Evolutionary conservation across 2,329 filamentous ascomycete genomes (phyloP).

Genomic region (Graphilbum ipis-grandicollis): DNA sequence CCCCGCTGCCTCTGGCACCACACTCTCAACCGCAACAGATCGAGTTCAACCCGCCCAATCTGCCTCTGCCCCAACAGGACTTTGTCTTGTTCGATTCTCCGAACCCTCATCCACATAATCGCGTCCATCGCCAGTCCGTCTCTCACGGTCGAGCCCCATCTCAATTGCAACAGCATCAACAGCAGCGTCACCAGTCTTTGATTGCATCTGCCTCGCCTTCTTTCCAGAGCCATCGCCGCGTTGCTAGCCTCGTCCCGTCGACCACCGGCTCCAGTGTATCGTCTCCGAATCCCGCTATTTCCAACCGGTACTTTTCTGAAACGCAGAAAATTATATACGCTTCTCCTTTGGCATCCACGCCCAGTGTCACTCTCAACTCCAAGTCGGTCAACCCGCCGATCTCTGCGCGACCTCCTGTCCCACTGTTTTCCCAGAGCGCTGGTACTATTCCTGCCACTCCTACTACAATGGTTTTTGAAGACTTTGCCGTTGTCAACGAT

Average conservation of each 20-base stretch:
- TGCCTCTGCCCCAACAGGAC: constrained; percentile 51
- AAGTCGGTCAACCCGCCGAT: constrained; percentile 37
- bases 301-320: constrained; percentile 35
- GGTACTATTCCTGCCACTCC: constrained; percentile 5
- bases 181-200: constrained; percentile 18
- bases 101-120: constrained; percentile 25
- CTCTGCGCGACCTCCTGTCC: constrained; percentile 48
- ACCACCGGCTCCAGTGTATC: constrained; percentile 34
- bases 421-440: constrained; percentile 47
- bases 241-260: constrained; percentile 37
- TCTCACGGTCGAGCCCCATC: constrained; percentile 14
- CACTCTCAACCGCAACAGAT: constrained; percentile 37
- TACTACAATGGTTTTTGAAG: constrained; percentile 37
- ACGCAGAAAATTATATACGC: constrained; percentile 46
- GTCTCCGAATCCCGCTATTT: constrained; percentile 28
- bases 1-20: constrained; percentile 44
- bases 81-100: constrained; percentile 59
- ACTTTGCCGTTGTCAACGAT: constrained; percentile 36
- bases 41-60: constrained; percentile 16
- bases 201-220: constrained; percentile 22
- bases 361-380: constrained; percentile 39
- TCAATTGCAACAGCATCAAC: constrained; percentile 20
- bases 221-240: constrained; percentile 41
- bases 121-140: constrained; percentile 20
- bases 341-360: constrained; percentile 42